These are phyloP conservation scores for Salix koriyanagi DNA, from an alignment of 345 rosid species.

Conservation along the genomic window DNA sequence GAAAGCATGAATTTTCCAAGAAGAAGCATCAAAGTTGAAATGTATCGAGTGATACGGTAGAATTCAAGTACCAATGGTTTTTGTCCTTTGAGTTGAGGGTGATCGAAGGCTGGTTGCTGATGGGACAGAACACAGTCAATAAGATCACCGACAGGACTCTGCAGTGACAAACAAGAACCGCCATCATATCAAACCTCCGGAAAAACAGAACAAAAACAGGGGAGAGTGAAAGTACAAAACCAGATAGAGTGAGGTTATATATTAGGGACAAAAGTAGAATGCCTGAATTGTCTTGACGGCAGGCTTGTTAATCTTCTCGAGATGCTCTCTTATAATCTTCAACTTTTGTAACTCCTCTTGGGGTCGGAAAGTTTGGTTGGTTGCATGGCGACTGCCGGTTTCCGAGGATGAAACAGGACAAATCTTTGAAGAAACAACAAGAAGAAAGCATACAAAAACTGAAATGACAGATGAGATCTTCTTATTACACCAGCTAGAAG, in stretches of 20 bases:
- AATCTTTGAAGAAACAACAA: constrained; percentile 39
- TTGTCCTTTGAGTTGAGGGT: constrained; percentile 63
- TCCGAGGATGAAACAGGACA: constrained; percentile 44
- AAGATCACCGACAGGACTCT: constrained; percentile 87
- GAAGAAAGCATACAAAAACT: constrained; percentile 39
- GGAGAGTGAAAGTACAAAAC: background rate
- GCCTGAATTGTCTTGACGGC: constrained; percentile 79
- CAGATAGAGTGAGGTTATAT: background rate
- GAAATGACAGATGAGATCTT: constrained; percentile 35
- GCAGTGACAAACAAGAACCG: constrained; percentile 14
- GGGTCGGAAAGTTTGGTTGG: constrained; percentile 58
- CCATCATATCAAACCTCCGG: background rate
- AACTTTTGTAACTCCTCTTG: constrained; percentile 55
- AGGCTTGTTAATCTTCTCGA: constrained; percentile 83
- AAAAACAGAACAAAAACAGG: constrained; percentile 17
- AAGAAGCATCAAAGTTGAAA: background rate
- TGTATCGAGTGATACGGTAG: background rate
- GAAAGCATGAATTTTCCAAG: background rate
- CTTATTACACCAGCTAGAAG: constrained; percentile 25
- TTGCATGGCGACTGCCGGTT: constrained; percentile 24
- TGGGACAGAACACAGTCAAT: constrained; percentile 79
- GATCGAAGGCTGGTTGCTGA: constrained; percentile 91
- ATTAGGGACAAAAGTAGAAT: constrained; percentile 4
- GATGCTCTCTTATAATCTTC: constrained; percentile 52
- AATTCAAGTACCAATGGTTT: constrained; percentile 52